Conservation (phyloP, 1,139 yeast species). For the Pneumocystis oryctolagi region DNA sequence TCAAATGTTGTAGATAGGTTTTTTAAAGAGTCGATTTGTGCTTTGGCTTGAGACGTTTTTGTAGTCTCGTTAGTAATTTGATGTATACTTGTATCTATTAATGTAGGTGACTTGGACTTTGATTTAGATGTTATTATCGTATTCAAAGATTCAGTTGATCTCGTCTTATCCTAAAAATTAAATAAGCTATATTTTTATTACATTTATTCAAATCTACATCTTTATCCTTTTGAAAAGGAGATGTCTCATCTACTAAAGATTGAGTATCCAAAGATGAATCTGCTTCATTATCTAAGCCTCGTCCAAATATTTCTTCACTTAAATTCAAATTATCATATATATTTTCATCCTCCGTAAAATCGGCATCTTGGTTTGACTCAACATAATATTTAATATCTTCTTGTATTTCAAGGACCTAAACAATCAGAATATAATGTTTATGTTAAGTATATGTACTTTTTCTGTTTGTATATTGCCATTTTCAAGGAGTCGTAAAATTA, state of each 20-base stretch:
- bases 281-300: slow-evolving; percentile 12
- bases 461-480: slow-evolving; percentile 76
- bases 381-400: slow-evolving; percentile 92
- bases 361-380: slow-evolving; percentile 90
- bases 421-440: not conserved
- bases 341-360: slow-evolving; percentile 88
- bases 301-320: slow-evolving; percentile 39
- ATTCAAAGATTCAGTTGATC: slow-evolving; percentile 11
- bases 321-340: slow-evolving; percentile 77
- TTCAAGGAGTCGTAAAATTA: slow-evolving; percentile 59
- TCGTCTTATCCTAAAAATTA: slow-evolving; percentile 6
- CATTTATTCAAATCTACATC: not conserved
- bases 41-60: slow-evolving; percentile 15
- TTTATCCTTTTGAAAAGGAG: not conserved
- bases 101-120: slow-evolving; percentile 14
- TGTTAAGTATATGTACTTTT: slow-evolving; percentile 50
- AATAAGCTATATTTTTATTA: not conserved
- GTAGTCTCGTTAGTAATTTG: slow-evolving; percentile 19
- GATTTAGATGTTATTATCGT: slow-evolving; percentile 13
- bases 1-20: slow-evolving; percentile 5
- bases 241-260: not conserved
- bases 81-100: slow-evolving; percentile 5
- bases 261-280: slow-evolving; percentile 10
- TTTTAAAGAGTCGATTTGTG: slow-evolving; percentile 2
- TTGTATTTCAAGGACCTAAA: slow-evolving; percentile 4